Base-by-base conservation (phyloP, 2,329 filamentous ascomycete genomes). In the Meredithiella fracta region DNA sequence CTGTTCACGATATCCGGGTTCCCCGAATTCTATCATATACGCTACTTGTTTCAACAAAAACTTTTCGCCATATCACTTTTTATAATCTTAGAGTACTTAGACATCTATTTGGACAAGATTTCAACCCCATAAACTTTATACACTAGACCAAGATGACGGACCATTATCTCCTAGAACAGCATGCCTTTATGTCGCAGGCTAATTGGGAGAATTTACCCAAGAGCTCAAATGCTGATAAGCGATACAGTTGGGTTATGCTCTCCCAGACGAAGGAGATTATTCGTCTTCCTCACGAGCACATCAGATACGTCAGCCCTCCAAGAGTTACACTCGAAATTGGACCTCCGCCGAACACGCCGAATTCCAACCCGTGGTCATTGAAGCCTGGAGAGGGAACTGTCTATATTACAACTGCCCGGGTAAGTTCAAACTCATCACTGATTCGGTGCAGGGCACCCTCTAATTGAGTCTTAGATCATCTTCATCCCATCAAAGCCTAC, bases 221-320 rank as follows among this genome's bases (percentile, higher is more conserved):
- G 7, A 51, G 52, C 34, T 54, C 47, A 17, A 68, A 76, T 65
- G 71, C 75, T 79, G 70, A 80, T 71, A 71, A 78, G 66, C 67
- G 68, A 63, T 67, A 70, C 65, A 80, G 77, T 64, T 96, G 91
- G 91, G 91, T 96, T 49, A 96, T 96, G 90, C 80, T 94, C 65
- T 81, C 84, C 65, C 78, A 84, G 65, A 67, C 72, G 42, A 74
- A 76, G 62, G 80, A 83, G 58, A 92, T 95, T 69, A 83, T 94
- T 65, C 86, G 85, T 64, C 79, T 96, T 50, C 86, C 86, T 47
- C 82, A 85, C 66, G 91, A 97, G 72, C 82, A 82, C 62, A 82
- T 87, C 60, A 77, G 94, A 59, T 86, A 86, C 69, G 85, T 81
- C 62, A 89, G 88, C 49, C 83, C 86, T 57, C 81, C 84, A 53